phyloP scores from a whole-genome alignment of 805 yeast species.

The Zygosaccharomyces pseudorouxii region DNA sequence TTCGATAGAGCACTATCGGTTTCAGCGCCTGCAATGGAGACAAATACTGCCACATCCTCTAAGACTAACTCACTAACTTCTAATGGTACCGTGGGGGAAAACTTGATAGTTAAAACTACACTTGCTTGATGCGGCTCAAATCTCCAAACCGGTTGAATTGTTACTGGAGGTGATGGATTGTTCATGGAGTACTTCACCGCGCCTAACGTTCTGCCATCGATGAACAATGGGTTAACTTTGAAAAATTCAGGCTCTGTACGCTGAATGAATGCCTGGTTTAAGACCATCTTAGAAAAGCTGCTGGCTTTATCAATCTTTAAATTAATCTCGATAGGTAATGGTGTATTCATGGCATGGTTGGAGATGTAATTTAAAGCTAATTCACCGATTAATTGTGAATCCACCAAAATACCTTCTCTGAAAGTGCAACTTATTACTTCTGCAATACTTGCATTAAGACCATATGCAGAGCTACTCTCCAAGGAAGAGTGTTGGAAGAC shows the following conservation, averaged over 20 bases:
- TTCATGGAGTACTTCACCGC: constrained; percentile 71
- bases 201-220: constrained; percentile 64
- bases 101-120: constrained; percentile 61
- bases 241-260: constrained; percentile 42
- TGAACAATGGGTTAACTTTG: constrained; percentile 45
- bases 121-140: constrained; percentile 81
- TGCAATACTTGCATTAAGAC: constrained; percentile 78
- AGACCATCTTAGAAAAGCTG: constrained; percentile 42
- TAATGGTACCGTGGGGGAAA: constrained; percentile 36
- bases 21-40: constrained; percentile 60
- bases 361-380: constrained; percentile 69
- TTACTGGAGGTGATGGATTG: constrained; percentile 56
- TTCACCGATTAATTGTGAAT: constrained; percentile 75
- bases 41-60: constrained; percentile 39
- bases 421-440: constrained; percentile 75
- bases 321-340: constrained; percentile 42
- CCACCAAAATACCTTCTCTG: constrained; percentile 57
- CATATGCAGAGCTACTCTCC: constrained; percentile 45
- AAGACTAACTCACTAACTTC: constrained; percentile 33
- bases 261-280: constrained; percentile 52
- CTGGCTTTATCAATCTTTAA: constrained; percentile 42
- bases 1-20: constrained; percentile 75
- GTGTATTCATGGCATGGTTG: constrained; percentile 22
- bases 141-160: constrained; percentile 82
- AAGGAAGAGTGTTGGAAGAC: constrained; percentile 45